phyloP scores from a whole-genome alignment of 352 stramenopile species.

The Globisporangium canariense region DNA sequence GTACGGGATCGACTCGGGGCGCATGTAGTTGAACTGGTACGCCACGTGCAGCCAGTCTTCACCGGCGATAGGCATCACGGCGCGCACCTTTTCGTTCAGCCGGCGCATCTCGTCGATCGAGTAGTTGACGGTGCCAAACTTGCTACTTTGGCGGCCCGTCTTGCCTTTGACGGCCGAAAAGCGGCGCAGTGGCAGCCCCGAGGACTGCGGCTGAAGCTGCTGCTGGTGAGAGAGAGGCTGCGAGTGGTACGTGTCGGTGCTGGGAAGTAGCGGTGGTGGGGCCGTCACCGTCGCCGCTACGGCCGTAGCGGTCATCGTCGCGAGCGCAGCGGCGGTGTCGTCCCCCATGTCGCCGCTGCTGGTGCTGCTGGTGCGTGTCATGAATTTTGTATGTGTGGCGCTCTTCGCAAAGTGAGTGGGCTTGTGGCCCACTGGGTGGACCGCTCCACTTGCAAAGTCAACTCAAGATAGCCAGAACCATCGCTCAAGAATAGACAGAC shows the following conservation, averaged over 20 bases:
- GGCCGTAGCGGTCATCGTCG: not conserved
- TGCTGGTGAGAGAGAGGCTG: not conserved
- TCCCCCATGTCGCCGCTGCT: not conserved
- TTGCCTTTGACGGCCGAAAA: slow-evolving; percentile 7
- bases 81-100: slow-evolving; percentile 54
- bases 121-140: slow-evolving; percentile 68
- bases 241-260: not conserved
- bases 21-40: slow-evolving; percentile 66
- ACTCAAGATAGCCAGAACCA: too few relatives aligned
- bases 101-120: slow-evolving; percentile 65
- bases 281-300: not conserved
- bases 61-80: slow-evolving; percentile 39
- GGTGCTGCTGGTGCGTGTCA: not conserved
- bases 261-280: not conserved
- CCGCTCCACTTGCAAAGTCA: slow-evolving; percentile 3
- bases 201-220: not conserved
- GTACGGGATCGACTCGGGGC: slow-evolving; percentile 57
- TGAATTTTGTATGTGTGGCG: slow-evolving; percentile 1
- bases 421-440: slow-evolving; percentile 3
- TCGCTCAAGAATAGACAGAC: too few relatives aligned
- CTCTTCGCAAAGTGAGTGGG: slow-evolving; percentile 4
- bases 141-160: slow-evolving; percentile 42
- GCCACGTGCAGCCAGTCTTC: slow-evolving; percentile 67
- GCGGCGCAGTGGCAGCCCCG: slow-evolving; percentile 1
- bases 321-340: not conserved